These are phyloP conservation scores for Globisporangium uncinulatum DNA, from an alignment of 352 stramenopile species.

Conservation along the genomic window DNA sequence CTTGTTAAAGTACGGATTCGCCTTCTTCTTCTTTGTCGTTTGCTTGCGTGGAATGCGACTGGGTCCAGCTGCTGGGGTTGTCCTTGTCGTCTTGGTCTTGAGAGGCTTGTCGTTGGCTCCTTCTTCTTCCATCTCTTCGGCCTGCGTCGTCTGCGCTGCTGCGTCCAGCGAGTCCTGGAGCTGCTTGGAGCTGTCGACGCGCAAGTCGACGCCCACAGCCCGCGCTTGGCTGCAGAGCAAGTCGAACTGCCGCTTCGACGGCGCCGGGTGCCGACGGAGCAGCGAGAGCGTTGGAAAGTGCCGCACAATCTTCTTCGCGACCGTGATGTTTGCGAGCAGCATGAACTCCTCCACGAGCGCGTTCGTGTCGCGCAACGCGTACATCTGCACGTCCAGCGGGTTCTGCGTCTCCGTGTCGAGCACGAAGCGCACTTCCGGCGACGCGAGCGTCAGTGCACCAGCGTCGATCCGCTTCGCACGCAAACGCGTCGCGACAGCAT, in stretches of 20 bases:
- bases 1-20: conserved; percentile 98
- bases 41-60: too few species aligned
- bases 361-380: conserved; percentile 94
- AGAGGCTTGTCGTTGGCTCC: too few species aligned
- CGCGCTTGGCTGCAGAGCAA: conserved; percentile 76
- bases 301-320: conserved; percentile 93
- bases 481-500: conserved; percentile 89
- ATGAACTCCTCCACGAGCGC: conserved; percentile 99
- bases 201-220: conserved; percentile 69
- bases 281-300: conserved; percentile 95
- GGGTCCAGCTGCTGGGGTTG: too few species aligned
- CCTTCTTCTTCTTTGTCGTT: conserved; percentile 17
- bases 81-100: too few species aligned
- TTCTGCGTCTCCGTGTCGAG: conserved; percentile 98
- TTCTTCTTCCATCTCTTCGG: too few species aligned
- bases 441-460: conserved; percentile 96
- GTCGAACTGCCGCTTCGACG: conserved; percentile 93
- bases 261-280: conserved; percentile 92
- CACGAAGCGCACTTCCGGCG: conserved; percentile 95
- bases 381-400: conserved; percentile 97
- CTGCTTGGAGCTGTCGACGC: conserved; percentile 77
- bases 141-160: too few species aligned
- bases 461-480: conserved; percentile 92
- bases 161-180: conserved; percentile 80
- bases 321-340: conserved; percentile 98